These are phyloP conservation scores for Filobasidium floriforme DNA, from an alignment of 768 basidiomycete species.

Conservation along the genomic window DNA sequence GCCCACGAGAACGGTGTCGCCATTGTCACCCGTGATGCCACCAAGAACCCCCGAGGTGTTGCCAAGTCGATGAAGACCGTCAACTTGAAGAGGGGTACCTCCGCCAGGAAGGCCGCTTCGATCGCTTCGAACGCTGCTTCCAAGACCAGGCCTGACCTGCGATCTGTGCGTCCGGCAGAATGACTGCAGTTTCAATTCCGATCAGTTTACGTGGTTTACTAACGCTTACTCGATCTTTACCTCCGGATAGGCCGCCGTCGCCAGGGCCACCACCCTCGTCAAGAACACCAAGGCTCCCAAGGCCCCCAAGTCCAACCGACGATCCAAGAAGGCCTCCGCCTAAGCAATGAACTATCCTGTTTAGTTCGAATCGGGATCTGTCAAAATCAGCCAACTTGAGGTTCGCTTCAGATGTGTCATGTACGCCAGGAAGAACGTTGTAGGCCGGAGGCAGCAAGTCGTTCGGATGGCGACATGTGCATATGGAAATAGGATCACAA, in stretches of 20 bases:
- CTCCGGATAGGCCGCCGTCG: neutral
- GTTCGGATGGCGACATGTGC: too few relatives aligned
- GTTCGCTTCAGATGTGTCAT: too few relatives aligned
- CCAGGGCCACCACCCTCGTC: conserved; percentile 4
- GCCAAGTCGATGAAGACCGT: neutral
- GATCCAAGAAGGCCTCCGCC: conserved; percentile 5
- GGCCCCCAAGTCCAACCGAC: neutral
- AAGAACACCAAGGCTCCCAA: conserved; percentile 5
- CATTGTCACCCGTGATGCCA: conserved; percentile 5
- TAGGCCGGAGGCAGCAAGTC: too few relatives aligned
- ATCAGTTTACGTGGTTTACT: too few relatives aligned
- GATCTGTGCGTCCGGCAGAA: neutral
- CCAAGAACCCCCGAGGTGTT: conserved; percentile 7
- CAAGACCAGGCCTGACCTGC: conserved; percentile 7
- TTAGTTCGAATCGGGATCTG: too few relatives aligned
- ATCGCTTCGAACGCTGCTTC: neutral
- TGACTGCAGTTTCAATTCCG: too few relatives aligned
- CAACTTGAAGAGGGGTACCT: conserved; percentile 4
- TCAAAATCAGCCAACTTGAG: too few relatives aligned
- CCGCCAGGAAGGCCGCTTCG: conserved; percentile 4
- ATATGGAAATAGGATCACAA: too few relatives aligned
- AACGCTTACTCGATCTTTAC: neutral
- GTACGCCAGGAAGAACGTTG: too few relatives aligned
- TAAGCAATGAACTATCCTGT: neutral
- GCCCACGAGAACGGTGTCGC: conserved; percentile 2